These are phyloP conservation scores for Fagus sylvatica DNA, from an alignment of 306 rosid species.

Conservation along the genomic window DNA sequence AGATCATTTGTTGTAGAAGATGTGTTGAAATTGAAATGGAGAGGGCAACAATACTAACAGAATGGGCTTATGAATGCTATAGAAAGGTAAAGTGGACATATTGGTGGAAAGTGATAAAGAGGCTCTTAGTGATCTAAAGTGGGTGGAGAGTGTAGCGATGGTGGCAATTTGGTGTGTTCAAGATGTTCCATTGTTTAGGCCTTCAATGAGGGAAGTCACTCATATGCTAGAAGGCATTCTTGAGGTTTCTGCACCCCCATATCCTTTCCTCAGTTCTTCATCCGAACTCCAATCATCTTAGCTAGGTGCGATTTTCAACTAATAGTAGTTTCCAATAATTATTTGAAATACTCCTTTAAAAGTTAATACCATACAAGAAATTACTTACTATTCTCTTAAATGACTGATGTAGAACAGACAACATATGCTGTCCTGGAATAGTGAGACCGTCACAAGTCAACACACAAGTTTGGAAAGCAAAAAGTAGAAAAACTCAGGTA, in stretches of 20 bases:
- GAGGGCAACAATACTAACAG: neutral
- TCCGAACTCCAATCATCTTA: neutral
- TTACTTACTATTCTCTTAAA: too few relatives aligned
- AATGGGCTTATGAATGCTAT: neutral
- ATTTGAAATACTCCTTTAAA: too few relatives aligned
- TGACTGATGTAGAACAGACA: too few relatives aligned
- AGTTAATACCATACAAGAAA: too few relatives aligned
- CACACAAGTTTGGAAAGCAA: too few relatives aligned
- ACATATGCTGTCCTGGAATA: too few relatives aligned
- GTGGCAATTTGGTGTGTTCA: slow-evolving; percentile 10
- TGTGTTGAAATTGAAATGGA: slow-evolving; percentile 3
- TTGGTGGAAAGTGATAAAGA: neutral
- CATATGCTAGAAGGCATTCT: too few relatives aligned
- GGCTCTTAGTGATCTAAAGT: neutral
- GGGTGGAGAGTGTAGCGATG: neutral
- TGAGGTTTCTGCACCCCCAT: neutral
- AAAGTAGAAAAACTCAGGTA: too few relatives aligned
- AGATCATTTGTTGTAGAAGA: neutral
- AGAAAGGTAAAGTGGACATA: neutral
- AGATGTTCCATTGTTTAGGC: neutral
- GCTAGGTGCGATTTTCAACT: neutral
- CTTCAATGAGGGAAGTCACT: too few relatives aligned
- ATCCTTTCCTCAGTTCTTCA: neutral
- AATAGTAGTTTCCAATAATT: neutral
- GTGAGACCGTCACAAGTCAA: too few relatives aligned